A percentile compares a stretch with the other conserved stretches of the same genome.
phyloP scores from a whole-genome alignment of 2,329 filamentous ascomycete species.

The Neocatenulostroma microsporum region DNA sequence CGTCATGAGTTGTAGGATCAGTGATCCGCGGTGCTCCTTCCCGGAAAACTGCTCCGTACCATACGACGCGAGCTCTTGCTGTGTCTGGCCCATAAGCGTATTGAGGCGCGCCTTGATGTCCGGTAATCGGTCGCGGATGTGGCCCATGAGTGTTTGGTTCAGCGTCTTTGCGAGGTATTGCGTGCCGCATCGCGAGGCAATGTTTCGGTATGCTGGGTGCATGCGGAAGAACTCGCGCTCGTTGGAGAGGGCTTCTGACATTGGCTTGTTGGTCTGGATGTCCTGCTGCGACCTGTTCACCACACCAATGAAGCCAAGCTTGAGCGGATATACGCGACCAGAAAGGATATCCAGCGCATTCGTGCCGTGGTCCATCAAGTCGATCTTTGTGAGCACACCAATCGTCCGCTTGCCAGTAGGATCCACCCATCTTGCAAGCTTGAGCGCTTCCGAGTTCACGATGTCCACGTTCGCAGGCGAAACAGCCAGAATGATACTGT shows the following conservation, averaged over 20 bases:
- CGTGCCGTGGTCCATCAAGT: constrained; percentile 97
- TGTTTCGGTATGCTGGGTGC: constrained; percentile 94
- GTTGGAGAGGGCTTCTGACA: constrained; percentile 80
- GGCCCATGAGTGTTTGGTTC: constrained; percentile 89
- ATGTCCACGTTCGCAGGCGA: constrained; percentile 97
- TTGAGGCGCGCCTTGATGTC: constrained; percentile 98
- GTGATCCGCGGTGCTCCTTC: constrained; percentile 88
- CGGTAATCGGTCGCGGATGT: constrained; percentile 89
- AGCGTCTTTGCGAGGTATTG: constrained; percentile 90
- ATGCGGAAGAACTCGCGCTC: constrained; percentile 95
- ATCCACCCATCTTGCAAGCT: constrained; percentile 94
- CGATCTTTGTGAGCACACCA: constrained; percentile 91
- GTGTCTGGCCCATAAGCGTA: constrained; percentile 98
- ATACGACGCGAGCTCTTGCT: constrained; percentile 96
- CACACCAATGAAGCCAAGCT: constrained; percentile 94
- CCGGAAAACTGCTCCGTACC: constrained; percentile 96
- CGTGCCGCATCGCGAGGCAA: constrained; percentile 85
- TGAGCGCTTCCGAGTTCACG: constrained; percentile 95
- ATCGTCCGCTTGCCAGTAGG: constrained; percentile 90
- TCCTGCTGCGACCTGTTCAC: constrained; percentile 98
- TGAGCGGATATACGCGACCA: constrained; percentile 89
- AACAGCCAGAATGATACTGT: constrained; percentile 94
- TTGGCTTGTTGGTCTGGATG: constrained; percentile 91
- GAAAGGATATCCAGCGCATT: constrained; percentile 98
- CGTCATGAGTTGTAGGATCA: constrained; percentile 96